Base-by-base conservation (phyloP, 2,329 filamentous ascomycete genomes). In the Aphanocladium album region DNA sequence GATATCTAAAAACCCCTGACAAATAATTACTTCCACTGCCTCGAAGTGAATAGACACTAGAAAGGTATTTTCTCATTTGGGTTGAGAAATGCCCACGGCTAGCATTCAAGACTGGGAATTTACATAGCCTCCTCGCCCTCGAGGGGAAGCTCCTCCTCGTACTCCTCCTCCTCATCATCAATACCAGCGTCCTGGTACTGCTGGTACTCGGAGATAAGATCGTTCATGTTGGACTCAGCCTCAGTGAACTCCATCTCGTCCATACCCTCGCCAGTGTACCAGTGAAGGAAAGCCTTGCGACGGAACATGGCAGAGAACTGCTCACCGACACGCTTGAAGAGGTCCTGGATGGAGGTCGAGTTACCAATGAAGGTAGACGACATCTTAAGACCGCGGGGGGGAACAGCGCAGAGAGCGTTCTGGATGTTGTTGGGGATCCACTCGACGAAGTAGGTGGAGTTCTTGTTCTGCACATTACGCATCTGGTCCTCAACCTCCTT, bases 171-270 rank as follows among this genome's bases (percentile, higher is more conserved):
- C 71, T 91, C 93, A 81, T 98, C 95, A 64, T 93, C 96, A 79
- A 97, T 86, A 73, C 90, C 90, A 76, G 95, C 95, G 79, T 99
- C 95, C 87, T 99, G 95, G 88, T 99, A 99, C 81, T 99, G 95
- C 87, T 98, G 95, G 85, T 99, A 99, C 81, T 99, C 95, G 64
- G 92, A 96, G 72, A 99, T 93, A 75, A 99, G 84, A 79, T 99
- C 95, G 85, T 99, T 98, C 95, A 99, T 98, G 86, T 99, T 99
- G 81, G 91, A 96, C 88, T 99, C 95, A 71, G 95, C 95, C 87
- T 99, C 95, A 76, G 95, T 98, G 85, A 99, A 99, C 84, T 99
- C 95, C 95, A 99, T 98, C 89, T 98, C 95, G 81, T 99, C 95
- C 95, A 99, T 99, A 83, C 95, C 95, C 87, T 99, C 95, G 76